Conservation (phyloP, 768 basidiomycete genomes). For the Russula emetica region DNA sequence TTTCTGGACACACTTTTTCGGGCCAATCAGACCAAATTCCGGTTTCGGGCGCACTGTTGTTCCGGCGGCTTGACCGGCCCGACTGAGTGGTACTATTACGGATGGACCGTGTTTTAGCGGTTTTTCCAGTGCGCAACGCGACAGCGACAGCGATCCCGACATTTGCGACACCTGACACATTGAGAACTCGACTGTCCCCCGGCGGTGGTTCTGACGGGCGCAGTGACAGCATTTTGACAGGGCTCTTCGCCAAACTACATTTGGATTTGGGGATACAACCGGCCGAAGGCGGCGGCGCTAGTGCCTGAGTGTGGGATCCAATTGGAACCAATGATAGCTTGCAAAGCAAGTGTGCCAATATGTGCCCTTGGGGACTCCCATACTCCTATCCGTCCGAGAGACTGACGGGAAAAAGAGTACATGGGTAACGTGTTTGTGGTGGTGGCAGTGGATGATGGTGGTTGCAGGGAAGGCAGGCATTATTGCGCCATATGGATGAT, state of each 20-base stretch:
- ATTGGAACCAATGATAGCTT: background rate
- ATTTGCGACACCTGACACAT: background rate
- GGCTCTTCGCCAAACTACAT: no score
- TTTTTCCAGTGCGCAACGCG: no score
- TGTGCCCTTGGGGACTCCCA: background rate
- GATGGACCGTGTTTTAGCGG: no score
- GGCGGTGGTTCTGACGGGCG: background rate
- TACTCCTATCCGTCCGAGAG: background rate
- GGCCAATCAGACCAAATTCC: no score
- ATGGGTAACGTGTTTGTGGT: background rate
- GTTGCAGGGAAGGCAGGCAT: no score
- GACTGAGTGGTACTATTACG: background rate
- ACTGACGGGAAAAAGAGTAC: background rate
- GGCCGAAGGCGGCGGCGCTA: background rate
- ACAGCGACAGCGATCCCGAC: background rate
- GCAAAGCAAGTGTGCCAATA: no score
- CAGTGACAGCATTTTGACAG: background rate
- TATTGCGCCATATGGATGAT: background rate
- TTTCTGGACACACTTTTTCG: no score
- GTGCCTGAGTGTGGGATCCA: background rate
- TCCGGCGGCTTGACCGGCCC: background rate
- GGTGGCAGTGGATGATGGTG: no score
- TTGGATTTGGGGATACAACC: background rate
- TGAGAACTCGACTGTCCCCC: background rate
- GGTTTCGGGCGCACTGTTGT: no score